phyloP scores from a whole-genome alignment of 257 asterid genomes.

The Schizonepeta tenuifolia region DNA sequence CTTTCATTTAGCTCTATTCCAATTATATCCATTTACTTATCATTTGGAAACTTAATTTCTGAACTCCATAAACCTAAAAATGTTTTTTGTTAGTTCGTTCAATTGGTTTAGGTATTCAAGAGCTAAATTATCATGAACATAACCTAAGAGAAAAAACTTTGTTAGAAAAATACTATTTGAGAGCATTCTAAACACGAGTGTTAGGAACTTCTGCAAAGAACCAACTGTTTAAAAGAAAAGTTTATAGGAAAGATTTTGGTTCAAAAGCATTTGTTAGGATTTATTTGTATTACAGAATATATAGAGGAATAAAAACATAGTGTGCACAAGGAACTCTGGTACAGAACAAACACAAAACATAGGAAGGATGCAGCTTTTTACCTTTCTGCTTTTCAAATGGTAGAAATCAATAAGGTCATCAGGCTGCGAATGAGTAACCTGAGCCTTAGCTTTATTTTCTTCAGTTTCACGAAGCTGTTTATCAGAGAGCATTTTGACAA shows the following conservation, averaged over 20 bases:
- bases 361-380: constrained; percentile 37
- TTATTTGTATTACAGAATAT: neutral
- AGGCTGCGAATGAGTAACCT: constrained; percentile 76
- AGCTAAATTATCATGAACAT: neutral
- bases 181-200: neutral
- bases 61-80: neutral
- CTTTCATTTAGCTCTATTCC: neutral
- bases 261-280: neutral
- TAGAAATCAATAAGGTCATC: constrained; percentile 96
- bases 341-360: constrained; percentile 26
- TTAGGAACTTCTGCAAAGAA: neutral
- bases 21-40: neutral
- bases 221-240: neutral
- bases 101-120: neutral
- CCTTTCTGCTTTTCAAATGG: constrained; percentile 96
- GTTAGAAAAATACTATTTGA: neutral
- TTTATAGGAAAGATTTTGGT: neutral
- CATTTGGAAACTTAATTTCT: neutral
- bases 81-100: neutral
- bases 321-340: neutral
- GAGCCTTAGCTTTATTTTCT: constrained; percentile 88
- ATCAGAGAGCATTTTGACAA: constrained; percentile 91
- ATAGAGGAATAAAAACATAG: neutral
- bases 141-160: neutral
- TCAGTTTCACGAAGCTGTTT: constrained; percentile 91